These are phyloP conservation scores for Pyrenopolyporus hunteri DNA, from an alignment of 495 filamentous ascomycete species.

Conservation along the genomic window DNA sequence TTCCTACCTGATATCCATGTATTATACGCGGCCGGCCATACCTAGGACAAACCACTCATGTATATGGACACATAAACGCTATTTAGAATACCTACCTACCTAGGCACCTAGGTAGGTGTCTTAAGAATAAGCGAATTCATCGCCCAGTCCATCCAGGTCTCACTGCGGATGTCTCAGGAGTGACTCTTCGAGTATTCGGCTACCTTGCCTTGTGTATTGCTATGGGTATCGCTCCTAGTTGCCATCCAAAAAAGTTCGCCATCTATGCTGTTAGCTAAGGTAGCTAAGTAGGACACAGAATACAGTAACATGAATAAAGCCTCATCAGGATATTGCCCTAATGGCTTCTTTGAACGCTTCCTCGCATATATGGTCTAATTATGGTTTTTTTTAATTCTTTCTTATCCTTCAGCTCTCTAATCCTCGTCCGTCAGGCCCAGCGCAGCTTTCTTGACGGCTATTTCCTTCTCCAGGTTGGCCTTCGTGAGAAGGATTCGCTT, in stretches of 20 bases:
- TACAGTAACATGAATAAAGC: too few species aligned
- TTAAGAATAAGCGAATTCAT: too few species aligned
- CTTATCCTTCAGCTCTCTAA: too few species aligned
- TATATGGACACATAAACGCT: not conserved
- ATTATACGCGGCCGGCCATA: conserved; percentile 16
- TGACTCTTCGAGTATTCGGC: conserved; percentile 1
- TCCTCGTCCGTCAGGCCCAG: conserved; percentile 57
- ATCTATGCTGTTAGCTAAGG: too few species aligned
- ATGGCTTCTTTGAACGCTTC: not conserved
- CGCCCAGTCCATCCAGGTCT: too few species aligned
- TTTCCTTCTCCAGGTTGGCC: conserved; percentile 62
- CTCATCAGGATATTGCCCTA: not conserved
- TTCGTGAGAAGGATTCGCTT: conserved; percentile 50
- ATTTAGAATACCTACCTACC: not conserved
- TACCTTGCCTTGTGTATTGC: not conserved
- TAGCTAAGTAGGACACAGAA: too few species aligned
- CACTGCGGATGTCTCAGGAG: not conserved
- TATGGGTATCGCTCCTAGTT: conserved; percentile 14
- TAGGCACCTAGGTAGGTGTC: too few species aligned
- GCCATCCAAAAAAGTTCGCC: too few species aligned
- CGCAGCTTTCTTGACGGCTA: conserved; percentile 62
- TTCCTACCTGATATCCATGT: conserved; percentile 18
- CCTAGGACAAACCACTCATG: conserved; percentile 20
- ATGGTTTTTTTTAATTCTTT: too few species aligned
- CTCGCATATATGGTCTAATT: not conserved